Base-by-base conservation (phyloP, 2,329 filamentous ascomycete species). In the Elsinoe ampelina region DNA sequence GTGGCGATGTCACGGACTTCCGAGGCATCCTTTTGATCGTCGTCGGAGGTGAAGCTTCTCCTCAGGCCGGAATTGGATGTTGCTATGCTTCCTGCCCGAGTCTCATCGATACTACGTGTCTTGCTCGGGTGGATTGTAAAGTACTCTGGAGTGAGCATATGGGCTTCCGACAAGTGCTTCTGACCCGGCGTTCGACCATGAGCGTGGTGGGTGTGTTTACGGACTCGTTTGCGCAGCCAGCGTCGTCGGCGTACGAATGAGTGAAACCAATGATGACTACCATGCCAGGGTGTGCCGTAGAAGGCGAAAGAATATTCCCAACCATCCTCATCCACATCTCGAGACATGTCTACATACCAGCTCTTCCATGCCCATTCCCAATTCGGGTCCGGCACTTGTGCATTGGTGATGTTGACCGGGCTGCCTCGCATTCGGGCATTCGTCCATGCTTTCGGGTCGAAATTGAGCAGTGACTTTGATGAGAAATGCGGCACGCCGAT, bases 301-400 rank as follows among this genome's bases (percentile, higher is more conserved):
- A 97, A 98, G 62, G 87, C 85, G 68, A 96, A 90, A 13, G 89
- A 93, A 71, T 98, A 98, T 68, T 95, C 86, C 93, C 93, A 98
- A 2, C 93, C 93, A 61, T 92, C 87, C 60, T 92, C 86, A 65
- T 97, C 93, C 10, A 87, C 83, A 58, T 86, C 85, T 2, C 86
- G 81, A n/a, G 75, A 92, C 89, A 80, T 89, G 75, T 86, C 83
- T 30, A 85, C 83, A 67, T 85, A 86, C 83, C 83, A 86, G 39
- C 77, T 78, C 67, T 79, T 80, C 83, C 83, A 86, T 8, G 77
- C 83, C 93, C 93, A 98, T 67, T 89, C 84, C 93, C 93, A 98
- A 60, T 85, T 89, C 5, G 93, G 93, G 68, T 98, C 93, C 0
- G 93, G 93, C 1, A 95, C 82, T 69, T 96, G 91, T 0, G 92